A percentile compares a stretch with the other conserved stretches of the same genome.
Evolutionary conservation across 129 eudicot species (phyloP).

Genomic region (Solidago caesia): DNA sequence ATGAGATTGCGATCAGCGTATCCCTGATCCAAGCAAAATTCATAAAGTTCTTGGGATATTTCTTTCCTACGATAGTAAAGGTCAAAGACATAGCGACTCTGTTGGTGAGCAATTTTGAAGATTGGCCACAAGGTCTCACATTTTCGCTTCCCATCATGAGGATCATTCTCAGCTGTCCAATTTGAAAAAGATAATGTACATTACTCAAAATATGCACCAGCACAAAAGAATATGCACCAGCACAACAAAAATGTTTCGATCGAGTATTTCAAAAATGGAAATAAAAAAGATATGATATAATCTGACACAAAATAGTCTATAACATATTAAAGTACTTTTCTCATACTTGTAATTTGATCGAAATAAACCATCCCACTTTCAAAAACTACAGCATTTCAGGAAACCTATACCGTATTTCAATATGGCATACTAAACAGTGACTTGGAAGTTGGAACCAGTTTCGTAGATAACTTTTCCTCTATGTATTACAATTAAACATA

Average conservation of each 20-base stretch:
- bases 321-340: background rate
- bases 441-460: background rate
- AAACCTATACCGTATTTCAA: background rate
- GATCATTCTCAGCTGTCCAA: constrained; percentile 70
- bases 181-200: background rate
- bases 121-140: constrained; percentile 91
- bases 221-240: background rate
- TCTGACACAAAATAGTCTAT: background rate
- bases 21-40: constrained; percentile 94
- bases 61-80: constrained; percentile 84
- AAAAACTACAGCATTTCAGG: background rate
- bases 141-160: constrained; percentile 83
- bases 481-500: background rate
- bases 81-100: constrained; percentile 77
- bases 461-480: background rate
- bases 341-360: background rate
- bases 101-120: constrained; percentile 88
- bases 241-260: background rate
- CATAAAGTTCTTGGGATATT: constrained; percentile 69
- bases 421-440: background rate
- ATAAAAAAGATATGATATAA: background rate
- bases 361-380: background rate
- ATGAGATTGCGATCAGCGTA: constrained; percentile 82
- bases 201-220: background rate
- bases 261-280: background rate